Base-by-base conservation (phyloP, 1,284 basidiomycete species). In the Puccinia horiana region DNA sequence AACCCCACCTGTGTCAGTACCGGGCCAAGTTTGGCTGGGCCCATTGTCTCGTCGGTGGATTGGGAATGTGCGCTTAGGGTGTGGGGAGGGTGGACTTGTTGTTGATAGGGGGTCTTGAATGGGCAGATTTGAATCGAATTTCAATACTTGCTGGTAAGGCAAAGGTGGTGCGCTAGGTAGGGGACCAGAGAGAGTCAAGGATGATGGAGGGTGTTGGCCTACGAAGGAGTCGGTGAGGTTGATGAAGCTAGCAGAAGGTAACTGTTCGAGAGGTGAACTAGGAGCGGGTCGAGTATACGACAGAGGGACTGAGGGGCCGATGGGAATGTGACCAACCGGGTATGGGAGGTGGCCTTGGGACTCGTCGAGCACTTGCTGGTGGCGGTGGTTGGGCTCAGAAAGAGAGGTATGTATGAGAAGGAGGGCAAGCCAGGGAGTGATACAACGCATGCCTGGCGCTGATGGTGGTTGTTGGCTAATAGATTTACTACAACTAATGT, bases 1-100 rank as follows among this genome's bases (percentile, higher is more conserved):
- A 42, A 67, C 63, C 29, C 14, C 23, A 69, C 67, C 67, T 47
- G 69, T 70, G 18, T 70, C 42, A 20, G 69, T 70, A 6, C 69
- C 69, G 42, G 69, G 42, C 42, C 42, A 49, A 47, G 42, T 23
- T 42, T 70, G 69, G 2, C 8, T 14, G 42, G 42, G 69, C 29
- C 6, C 26, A 70, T 49, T 49, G 32, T 63, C 58, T 32, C 58
- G 29, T 16, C 29, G 58, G 35, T 63, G 58, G 29, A 29, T 9
- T 35, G 32, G 9, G 18, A 47, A 69, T 69, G 40, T 18, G 16
- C 67, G 67, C 26, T 47, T 69, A 26, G 1, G 63, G 37, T 67
- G 12, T 8, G 14, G 20, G 18, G 2, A 11, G 67, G 40, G 9
- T 5, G 40, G n/a, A 6, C 11, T 63, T 63, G 58, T 63, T 5